Evolutionary conservation across 2,329 filamentous ascomycete species (phyloP).

Genomic region (Graphium sp.): DNA sequence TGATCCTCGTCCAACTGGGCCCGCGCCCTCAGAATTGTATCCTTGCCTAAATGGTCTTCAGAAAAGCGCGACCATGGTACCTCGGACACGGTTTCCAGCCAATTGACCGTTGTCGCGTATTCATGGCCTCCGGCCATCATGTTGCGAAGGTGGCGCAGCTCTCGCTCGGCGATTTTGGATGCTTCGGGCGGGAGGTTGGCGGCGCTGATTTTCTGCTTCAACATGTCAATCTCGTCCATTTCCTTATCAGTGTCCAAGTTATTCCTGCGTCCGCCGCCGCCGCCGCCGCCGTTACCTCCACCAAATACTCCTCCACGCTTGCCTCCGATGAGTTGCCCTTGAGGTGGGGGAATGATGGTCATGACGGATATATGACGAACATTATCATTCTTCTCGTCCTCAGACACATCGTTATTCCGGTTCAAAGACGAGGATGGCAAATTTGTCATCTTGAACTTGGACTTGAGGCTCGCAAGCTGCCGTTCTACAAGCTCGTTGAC

Average conservation of each 20-base stretch:
- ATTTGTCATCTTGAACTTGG: slow-evolving; percentile 73
- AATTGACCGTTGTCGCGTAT: slow-evolving; percentile 84
- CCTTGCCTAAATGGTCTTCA: slow-evolving; percentile 67
- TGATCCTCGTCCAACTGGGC: slow-evolving; percentile 93
- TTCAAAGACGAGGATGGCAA: no score
- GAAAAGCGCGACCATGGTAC: slow-evolving; percentile 83
- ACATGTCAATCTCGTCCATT: slow-evolving; percentile 74
- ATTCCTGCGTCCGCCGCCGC: slow-evolving; percentile 26
- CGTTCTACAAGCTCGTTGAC: slow-evolving; percentile 73
- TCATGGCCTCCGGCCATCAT: slow-evolving; percentile 96
- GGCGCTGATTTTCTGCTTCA: slow-evolving; percentile 72
- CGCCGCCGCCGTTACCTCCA: slow-evolving; percentile 7
- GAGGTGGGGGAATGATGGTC: slow-evolving; percentile 26
- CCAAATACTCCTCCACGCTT: no score
- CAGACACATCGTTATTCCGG: no score
- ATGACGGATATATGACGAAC: no score
- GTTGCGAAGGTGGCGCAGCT: slow-evolving; percentile 75
- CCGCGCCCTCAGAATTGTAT: slow-evolving; percentile 62
- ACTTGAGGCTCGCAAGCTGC: slow-evolving; percentile 71
- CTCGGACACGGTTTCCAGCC: slow-evolving; percentile 83
- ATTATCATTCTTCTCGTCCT: no score
- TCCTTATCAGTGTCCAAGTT: slow-evolving; percentile 71
- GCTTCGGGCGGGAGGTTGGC: slow-evolving; percentile 73
- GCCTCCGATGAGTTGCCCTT: no score
- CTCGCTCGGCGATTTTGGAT: slow-evolving; percentile 76